Evolutionary conservation across 768 basidiomycete species (phyloP).

Genomic region (Sistotremastrum niveocremeum): DNA sequence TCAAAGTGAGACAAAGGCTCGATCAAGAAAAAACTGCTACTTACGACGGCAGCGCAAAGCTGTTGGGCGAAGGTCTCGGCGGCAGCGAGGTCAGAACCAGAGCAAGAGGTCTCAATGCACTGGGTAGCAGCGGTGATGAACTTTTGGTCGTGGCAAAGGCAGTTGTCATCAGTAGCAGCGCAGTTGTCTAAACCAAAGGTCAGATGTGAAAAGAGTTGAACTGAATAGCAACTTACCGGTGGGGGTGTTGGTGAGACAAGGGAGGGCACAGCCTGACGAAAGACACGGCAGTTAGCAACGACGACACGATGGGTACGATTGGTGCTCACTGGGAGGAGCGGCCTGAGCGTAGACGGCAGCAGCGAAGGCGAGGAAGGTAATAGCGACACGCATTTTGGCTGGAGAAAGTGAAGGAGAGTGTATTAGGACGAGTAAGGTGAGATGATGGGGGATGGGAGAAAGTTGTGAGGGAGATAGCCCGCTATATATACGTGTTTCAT

Average conservation of each 20-base stretch:
- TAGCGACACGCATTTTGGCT: constrained; percentile 40
- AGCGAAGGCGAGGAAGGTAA: constrained; percentile 23
- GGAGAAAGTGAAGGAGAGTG: constrained; percentile 5
- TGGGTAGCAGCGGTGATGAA: constrained; percentile 33
- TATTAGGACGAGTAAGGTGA: constrained; percentile 1
- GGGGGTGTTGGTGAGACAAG: constrained; percentile 34
- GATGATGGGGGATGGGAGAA: constrained; percentile 12
- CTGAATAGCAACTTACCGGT: neutral
- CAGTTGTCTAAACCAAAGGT: constrained; percentile 27
- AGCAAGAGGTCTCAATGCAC: constrained; percentile 38
- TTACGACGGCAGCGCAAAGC: constrained; percentile 37
- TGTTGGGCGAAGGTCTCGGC: constrained; percentile 29
- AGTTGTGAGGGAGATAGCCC: constrained; percentile 6
- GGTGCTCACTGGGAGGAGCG: too few relatives aligned
- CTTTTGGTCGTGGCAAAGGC: constrained; percentile 37
- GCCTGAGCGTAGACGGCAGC: neutral
- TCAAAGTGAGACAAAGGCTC: neutral
- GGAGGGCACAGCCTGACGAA: constrained; percentile 33
- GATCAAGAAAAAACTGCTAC: constrained; percentile 12
- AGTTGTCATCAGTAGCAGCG: constrained; percentile 33
- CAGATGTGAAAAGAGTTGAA: neutral
- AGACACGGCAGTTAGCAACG: neutral
- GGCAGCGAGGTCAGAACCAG: constrained; percentile 27
- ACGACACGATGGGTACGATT: neutral
- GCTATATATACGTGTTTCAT: constrained; percentile 1